Conservation (phyloP, 768 basidiomycete species). For the Lactarius hatsudake region DNA sequence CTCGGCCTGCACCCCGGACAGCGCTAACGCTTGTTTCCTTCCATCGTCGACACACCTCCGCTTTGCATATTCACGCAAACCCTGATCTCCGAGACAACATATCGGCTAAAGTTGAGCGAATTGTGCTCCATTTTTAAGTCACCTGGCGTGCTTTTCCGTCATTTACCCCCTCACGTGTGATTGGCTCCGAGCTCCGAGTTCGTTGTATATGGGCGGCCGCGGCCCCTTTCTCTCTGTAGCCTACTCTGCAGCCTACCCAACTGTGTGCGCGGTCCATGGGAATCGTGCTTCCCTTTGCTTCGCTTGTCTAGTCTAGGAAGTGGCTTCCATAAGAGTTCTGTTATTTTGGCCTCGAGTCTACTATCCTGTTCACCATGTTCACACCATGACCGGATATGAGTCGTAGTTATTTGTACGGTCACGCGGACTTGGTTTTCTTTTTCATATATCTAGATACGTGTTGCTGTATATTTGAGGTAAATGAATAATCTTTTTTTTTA, state of each 20-base stretch:
- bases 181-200: neutral
- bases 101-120: neutral
- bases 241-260: neutral
- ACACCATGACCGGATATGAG: neutral
- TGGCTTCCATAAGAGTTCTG: neutral
- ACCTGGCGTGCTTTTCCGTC: neutral
- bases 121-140: neutral
- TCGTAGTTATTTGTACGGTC: neutral
- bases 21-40: neutral
- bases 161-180: neutral
- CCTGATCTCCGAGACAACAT: neutral
- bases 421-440: neutral
- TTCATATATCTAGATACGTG: neutral
- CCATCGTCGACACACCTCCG: neutral
- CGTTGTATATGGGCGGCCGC: neutral
- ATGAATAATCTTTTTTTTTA: neutral
- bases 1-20: constrained; percentile 1
- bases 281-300: neutral
- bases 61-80: neutral
- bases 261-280: neutral
- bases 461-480: neutral
- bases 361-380: neutral
- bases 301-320: neutral
- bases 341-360: neutral
- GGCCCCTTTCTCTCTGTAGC: neutral